Conservation (phyloP, 1,284 basidiomycete genomes). For the Rhodotorula sp. region DNA sequence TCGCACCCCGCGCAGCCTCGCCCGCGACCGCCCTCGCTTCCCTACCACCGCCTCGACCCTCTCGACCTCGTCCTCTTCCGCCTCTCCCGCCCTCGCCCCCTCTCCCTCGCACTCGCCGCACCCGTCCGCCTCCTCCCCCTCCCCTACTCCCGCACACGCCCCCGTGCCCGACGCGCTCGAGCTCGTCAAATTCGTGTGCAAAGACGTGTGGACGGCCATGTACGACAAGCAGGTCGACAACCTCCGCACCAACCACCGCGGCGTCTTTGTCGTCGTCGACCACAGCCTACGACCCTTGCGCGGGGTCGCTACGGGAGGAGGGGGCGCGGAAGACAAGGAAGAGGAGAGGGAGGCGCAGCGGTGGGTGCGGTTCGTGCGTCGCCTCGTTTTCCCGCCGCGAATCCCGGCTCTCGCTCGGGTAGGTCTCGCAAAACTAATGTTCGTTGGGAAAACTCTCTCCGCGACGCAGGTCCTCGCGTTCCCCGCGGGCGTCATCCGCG, state of each 20-base stretch:
- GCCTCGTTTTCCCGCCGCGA: no score
- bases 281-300: conserved; percentile 28
- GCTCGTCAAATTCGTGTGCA: conserved; percentile 47
- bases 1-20: conserved; percentile 12
- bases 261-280: conserved; percentile 46
- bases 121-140: background rate
- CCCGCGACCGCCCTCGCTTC: conserved; percentile 35
- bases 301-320: conserved; percentile 3
- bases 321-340: conserved; percentile 5
- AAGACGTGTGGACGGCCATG: conserved; percentile 44
- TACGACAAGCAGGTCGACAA: conserved; percentile 48
- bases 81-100: background rate
- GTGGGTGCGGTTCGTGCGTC: conserved; percentile 20
- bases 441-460: no score
- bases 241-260: conserved; percentile 47
- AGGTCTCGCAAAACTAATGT: no score
- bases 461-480: conserved; percentile 42
- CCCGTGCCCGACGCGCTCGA: conserved; percentile 39
- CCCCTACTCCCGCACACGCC: background rate
- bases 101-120: no score
- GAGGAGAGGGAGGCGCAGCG: conserved; percentile 14
- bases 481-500: conserved; percentile 41
- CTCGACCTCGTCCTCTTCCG: conserved; percentile 5
- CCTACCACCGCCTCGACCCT: conserved; percentile 12
- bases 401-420: no score